phyloP scores from a whole-genome alignment of 2,329 filamentous ascomycete species.

The Tolypocladium tropicale region DNA sequence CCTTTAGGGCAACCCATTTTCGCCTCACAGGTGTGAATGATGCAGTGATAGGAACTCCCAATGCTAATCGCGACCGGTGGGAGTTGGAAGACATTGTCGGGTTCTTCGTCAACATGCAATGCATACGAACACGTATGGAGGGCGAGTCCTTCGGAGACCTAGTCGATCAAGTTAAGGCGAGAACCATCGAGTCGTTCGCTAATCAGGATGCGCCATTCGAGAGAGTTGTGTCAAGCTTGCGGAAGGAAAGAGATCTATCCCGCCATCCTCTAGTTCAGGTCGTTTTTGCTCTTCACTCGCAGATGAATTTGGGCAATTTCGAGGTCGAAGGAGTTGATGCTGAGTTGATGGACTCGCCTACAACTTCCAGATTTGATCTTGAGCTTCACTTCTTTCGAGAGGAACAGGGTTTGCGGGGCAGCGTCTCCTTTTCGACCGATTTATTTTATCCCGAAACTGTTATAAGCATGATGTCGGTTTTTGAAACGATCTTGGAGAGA shows the following conservation, averaged over 20 bases:
- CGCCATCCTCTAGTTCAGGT: constrained; percentile 2
- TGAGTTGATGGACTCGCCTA: not conserved
- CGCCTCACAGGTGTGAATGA: constrained; percentile 14
- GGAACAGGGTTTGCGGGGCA: no score
- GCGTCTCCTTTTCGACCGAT: no score
- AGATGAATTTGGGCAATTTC: constrained; percentile 2
- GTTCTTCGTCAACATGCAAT: constrained; percentile 16
- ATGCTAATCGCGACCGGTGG: constrained; percentile 8
- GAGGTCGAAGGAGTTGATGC: constrained; percentile 5
- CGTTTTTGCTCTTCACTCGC: constrained; percentile 9
- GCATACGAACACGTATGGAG: constrained; percentile 11
- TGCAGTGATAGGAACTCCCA: constrained; percentile 10
- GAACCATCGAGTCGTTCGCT: constrained; percentile 1
- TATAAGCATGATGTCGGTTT: no score
- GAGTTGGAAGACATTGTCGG: constrained; percentile 12
- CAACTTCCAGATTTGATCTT: constrained; percentile 9
- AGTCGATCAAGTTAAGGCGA: not conserved
- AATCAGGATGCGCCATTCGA: constrained; percentile 16
- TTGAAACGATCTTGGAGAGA: no score
- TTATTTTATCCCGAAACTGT: no score
- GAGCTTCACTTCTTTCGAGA: constrained; percentile 8
- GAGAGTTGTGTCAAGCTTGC: constrained; percentile 6
- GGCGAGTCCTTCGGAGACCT: constrained; percentile 4
- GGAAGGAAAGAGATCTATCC: not conserved
- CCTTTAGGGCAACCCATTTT: constrained; percentile 14